A percentile compares a stretch with the other conserved stretches of the same genome.
Conservation (phyloP, 257 asterid genomes). For the Capsicum baccatum region DNA sequence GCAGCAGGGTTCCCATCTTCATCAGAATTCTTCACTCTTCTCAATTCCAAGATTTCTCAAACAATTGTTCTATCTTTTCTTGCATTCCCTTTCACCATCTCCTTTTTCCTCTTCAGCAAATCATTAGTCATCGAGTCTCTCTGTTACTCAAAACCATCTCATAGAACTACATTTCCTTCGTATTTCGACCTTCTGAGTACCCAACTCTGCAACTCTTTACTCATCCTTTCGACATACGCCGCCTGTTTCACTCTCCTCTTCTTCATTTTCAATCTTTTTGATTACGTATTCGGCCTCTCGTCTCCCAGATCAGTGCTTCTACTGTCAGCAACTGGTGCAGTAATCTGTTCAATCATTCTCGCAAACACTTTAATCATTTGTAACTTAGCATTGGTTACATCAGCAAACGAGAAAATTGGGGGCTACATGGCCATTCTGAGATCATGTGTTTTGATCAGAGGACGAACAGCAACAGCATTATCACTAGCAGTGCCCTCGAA, state of each 20-base stretch:
- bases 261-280: conserved; percentile 45
- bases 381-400: conserved; percentile 53
- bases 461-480: conserved; percentile 65
- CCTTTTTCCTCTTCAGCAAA: conserved; percentile 73
- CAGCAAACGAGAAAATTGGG: conserved; percentile 55
- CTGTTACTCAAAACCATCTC: neutral
- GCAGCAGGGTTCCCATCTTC: conserved; percentile 78
- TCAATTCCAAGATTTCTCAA: conserved; percentile 74
- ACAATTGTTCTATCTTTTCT: conserved; percentile 56
- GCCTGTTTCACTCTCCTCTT: conserved; percentile 53
- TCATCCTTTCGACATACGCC: conserved; percentile 57
- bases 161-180: conserved; percentile 22
- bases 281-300: conserved; percentile 43
- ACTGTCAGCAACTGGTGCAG: conserved; percentile 48
- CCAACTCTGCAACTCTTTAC: conserved; percentile 56
- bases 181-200: conserved; percentile 41
- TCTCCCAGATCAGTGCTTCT: conserved; percentile 34
- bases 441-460: conserved; percentile 51
- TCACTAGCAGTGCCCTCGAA: conserved; percentile 52
- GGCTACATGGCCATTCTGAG: conserved; percentile 55
- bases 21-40: conserved; percentile 57
- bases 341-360: conserved; percentile 54
- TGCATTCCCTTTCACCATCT: conserved; percentile 61
- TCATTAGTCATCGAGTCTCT: conserved; percentile 50
- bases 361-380: conserved; percentile 59